Conservation (phyloP, 2,329 filamentous ascomycete species). For the Colletotrichum cereale region DNA sequence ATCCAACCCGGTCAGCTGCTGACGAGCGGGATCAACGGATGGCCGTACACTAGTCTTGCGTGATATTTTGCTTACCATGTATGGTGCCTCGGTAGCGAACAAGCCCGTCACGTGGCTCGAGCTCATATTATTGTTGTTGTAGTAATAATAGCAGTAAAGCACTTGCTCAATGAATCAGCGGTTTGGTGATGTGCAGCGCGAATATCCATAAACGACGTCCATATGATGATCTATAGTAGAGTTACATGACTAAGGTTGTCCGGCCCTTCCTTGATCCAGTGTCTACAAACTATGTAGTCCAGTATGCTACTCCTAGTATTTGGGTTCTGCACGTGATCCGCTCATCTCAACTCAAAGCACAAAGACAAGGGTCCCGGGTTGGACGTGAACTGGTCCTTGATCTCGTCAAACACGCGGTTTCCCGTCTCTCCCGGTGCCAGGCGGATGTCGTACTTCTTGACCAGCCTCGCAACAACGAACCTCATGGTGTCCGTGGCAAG, state of each 20-base stretch:
- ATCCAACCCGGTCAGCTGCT: slow-evolving; percentile 28
- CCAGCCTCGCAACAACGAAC: slow-evolving; percentile 35
- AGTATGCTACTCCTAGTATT: background rate
- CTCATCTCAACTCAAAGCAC: slow-evolving; percentile 36
- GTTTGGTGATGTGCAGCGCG: background rate
- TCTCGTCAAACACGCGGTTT: slow-evolving; percentile 35
- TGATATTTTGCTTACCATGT: too few species aligned
- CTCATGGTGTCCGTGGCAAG: slow-evolving; percentile 37
- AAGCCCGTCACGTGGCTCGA: background rate
- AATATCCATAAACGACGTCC: background rate
- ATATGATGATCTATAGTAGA: background rate
- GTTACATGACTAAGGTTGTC: background rate
- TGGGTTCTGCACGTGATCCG: background rate
- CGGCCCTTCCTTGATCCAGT: background rate
- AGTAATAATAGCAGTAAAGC: background rate
- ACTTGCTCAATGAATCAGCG: background rate
- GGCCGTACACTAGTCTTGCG: slow-evolving; percentile 26
- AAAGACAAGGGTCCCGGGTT: slow-evolving; percentile 37
- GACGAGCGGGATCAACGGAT: slow-evolving; percentile 32
- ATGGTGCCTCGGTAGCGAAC: too few species aligned
- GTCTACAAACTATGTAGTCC: background rate
- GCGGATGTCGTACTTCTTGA: slow-evolving; percentile 34
- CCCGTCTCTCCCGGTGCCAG: slow-evolving; percentile 36
- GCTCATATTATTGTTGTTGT: background rate
- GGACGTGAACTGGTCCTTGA: slow-evolving; percentile 36